Base-by-base conservation (phyloP, 164 flowering plant genomes). In the Piper longum region DNA sequence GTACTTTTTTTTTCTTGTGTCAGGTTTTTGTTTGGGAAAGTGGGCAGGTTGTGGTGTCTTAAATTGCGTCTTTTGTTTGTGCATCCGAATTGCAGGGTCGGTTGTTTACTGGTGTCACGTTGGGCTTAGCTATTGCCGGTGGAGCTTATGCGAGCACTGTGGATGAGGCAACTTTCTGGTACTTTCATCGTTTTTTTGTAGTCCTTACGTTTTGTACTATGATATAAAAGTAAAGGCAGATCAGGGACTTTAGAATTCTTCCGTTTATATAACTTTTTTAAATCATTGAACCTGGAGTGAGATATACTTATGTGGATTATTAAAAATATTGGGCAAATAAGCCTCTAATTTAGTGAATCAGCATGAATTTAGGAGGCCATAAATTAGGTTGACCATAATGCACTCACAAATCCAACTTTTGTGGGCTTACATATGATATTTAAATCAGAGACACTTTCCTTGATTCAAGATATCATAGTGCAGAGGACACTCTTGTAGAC, bases 161-260 rank as follows among this genome's bases (percentile, higher is more conserved):
- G 39, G 99, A 93, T 76, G 99, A 87, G 78, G 97, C 95, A 67
- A 93, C 99, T 58, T 90, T 93, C 84, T 88, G 98, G 98, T 89
- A 88, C 61, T 55, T 18, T 51, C 7, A 71, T 72, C 67, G 48
- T 9, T 18, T 36, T 62, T 55, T 62, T 54, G 44, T 12, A 39
- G 7, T 60, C 16, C 14, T 12, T 2, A 9, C 7, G 14, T 14
- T 6, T 48, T 9, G 52, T 48, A 6, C 14, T 14, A 48, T 48
- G 12, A 48, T 8, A 13, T 4, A 9, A 48, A 48, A 48, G 9
- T 48, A 44, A 5, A 44, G 48, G 48, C 48, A 11, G 0, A 44
- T 11, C 2, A 5, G 1, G 48, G 2, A 26, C 36, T 26, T 26
- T 1, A 14, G 52, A 48, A 48, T 1, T 13, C 11, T 48, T 48